Evolutionary conservation across 257 asterid species (phyloP), one percentile per base, ranked within the genome.

Genomic region (Nyctanthes arbortristis): DNA sequence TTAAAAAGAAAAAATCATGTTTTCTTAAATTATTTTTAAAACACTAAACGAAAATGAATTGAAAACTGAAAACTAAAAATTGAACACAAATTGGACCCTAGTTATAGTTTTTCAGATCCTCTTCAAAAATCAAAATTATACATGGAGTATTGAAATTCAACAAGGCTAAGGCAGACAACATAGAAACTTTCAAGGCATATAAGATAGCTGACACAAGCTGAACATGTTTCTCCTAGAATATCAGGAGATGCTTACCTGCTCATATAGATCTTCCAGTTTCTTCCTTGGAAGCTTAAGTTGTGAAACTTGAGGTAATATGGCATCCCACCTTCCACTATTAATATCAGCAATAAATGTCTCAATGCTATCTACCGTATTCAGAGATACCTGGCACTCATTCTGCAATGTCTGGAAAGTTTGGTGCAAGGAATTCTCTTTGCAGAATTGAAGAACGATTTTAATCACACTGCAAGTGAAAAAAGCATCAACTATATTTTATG

Each of bases 321-420:
- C 97, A 80, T 93, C 98, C 98, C 98, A 93, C 83, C 96, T 84
- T 79, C 98, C 97, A 75, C 96, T 82, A 64, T 93, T 93, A 72
- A 93, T 84, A 79, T 93, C 98, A 64, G 97, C 89, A 77, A 82
- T 57, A 75, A 93, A 91, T 6, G 97, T 91, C 76, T 93, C 98
- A 20, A 72, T 86, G 76, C 97, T 93, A 79, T 93, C 98, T 71
- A 93, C 98, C 0, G 98, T 93, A 72, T 93, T 93, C 25, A 93
- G 87, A 60, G 98, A 93, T 68, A 91, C 96, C 82, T 93, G 98
- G 77, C 98, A 93, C 77, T 93, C 98, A 65, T 82, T 91, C 84
- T 93, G 98, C 71, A 93, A 80, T 5, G 91, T 89, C 57, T 89
- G 96, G 70, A 90, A 90, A 61, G 94, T 87, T 76, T 91, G 96